phyloP scores from a whole-genome alignment of 1,284 basidiomycete species.

The Ustilago curta region DNA sequence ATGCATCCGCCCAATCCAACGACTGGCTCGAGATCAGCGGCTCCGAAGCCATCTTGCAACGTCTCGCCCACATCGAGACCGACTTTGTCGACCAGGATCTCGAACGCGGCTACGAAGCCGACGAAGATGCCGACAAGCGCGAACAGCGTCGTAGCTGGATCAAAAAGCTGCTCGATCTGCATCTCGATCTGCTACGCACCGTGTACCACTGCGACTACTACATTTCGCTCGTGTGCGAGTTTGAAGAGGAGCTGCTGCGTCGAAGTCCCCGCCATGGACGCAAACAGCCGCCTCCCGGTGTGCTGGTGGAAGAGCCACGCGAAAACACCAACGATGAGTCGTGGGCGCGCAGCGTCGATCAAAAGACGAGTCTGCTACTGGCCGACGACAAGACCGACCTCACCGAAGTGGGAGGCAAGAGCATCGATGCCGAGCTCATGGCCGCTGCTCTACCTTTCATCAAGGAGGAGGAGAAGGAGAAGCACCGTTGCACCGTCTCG shows the following conservation, averaged over 20 bases:
- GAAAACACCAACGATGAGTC: slow-evolving; percentile 51
- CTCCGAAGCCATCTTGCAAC: slow-evolving; percentile 42
- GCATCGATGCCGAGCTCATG: slow-evolving; percentile 42
- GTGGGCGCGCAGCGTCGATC: slow-evolving; percentile 60
- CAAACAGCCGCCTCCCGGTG: slow-evolving; percentile 39
- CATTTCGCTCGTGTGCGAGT: slow-evolving; percentile 61
- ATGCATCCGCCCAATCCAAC: slow-evolving; percentile 13
- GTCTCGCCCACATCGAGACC: slow-evolving; percentile 26
- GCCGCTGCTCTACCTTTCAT: slow-evolving; percentile 46
- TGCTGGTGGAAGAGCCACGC: slow-evolving; percentile 37
- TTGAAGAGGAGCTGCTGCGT: slow-evolving; percentile 63
- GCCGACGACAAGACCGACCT: slow-evolving; percentile 39
- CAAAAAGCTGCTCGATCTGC: slow-evolving; percentile 62
- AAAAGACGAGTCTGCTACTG: slow-evolving; percentile 52
- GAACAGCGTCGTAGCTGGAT: slow-evolving; percentile 44
- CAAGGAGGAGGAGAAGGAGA: slow-evolving; percentile 60
- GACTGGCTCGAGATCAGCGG: slow-evolving; percentile 43
- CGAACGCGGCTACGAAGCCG: slow-evolving; percentile 34
- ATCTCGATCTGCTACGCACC: slow-evolving; percentile 60
- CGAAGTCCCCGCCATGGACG: slow-evolving; percentile 53
- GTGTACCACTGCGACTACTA: slow-evolving; percentile 68
- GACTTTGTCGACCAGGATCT: slow-evolving; percentile 35
- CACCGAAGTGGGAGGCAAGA: slow-evolving; percentile 52
- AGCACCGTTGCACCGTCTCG: slow-evolving; percentile 60
- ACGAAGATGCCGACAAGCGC: slow-evolving; percentile 34